These are phyloP conservation scores for Sinapis alba DNA, from an alignment of 441 rosid genomes.

Conservation along the genomic window DNA sequence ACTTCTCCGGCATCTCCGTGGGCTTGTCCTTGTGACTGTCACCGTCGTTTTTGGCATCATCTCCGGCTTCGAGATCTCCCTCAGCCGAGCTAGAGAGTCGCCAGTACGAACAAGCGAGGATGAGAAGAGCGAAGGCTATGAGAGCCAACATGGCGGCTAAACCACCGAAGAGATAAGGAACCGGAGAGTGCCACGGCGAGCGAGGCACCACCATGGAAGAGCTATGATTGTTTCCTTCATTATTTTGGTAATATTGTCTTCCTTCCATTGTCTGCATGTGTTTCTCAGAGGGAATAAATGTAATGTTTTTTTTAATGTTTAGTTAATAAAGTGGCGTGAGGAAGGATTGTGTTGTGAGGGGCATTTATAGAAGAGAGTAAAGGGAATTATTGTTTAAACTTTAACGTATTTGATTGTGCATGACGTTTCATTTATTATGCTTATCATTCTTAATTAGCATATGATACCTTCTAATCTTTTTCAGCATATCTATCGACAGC, in stretches of 20 bases:
- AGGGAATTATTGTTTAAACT: background rate
- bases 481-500: background rate
- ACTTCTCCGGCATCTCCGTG: conserved; percentile 52
- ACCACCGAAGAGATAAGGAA: conserved; percentile 92
- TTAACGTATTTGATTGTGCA: conserved; percentile 8
- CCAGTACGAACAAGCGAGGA: conserved; percentile 93
- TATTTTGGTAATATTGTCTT: conserved; percentile 38
- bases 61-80: conserved; percentile 64
- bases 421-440: conserved; percentile 9
- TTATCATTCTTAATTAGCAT: background rate
- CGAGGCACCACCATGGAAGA: conserved; percentile 35
- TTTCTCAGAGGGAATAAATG: background rate
- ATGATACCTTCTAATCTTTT: background rate
- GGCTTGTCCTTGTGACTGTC: conserved; percentile 9
- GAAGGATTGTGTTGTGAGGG: conserved; percentile 8
- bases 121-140: conserved; percentile 75
- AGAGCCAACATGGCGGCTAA: conserved; percentile 87
- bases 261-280: conserved; percentile 46
- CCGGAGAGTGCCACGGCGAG: conserved; percentile 91
- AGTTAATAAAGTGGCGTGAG: background rate
- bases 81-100: conserved; percentile 54
- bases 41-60: conserved; percentile 31
- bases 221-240: conserved; percentile 5
- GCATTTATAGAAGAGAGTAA: conserved; percentile 15
- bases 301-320: background rate